A percentile compares a stretch with the other conserved stretches of the same genome.
Evolutionary conservation across 2,329 filamentous ascomycete genomes (phyloP).

Genomic region (Lomentospora prolificans): DNA sequence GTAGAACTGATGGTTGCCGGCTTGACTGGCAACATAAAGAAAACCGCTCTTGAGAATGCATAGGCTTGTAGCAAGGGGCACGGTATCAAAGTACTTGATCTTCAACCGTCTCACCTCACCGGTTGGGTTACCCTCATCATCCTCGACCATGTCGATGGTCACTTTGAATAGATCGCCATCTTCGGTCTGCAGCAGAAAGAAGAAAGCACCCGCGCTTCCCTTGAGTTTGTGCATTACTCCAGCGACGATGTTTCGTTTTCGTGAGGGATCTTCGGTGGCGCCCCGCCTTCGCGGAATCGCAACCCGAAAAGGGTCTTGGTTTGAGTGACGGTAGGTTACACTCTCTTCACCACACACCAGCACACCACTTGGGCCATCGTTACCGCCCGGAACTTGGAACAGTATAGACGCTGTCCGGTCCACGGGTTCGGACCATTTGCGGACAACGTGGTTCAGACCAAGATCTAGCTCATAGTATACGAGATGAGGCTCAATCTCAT

Average conservation of each 20-base stretch:
- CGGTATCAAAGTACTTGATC: conserved; percentile 97
- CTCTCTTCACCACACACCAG: conserved; percentile 90
- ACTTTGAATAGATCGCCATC: conserved; percentile 98
- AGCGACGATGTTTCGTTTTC: conserved; percentile 77
- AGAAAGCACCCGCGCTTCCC: conserved; percentile 73
- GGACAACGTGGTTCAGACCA: conserved; percentile 91
- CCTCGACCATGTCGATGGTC: conserved; percentile 81
- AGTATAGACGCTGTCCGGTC: conserved; percentile 82
- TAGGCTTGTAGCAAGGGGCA: conserved; percentile 77
- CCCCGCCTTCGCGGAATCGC: conserved; percentile 81
- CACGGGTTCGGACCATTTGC: conserved; percentile 91
- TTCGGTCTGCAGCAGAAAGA: conserved; percentile 91
- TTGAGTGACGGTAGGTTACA: conserved; percentile 94
- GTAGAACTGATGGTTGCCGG: conserved; percentile 89
- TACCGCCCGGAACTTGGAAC: conserved; percentile 91
- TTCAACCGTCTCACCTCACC: conserved; percentile 75
- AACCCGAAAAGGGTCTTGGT: conserved; percentile 80
- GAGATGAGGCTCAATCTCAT: conserved; percentile 62
- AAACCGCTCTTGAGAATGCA: conserved; percentile 95
- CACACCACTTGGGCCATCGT: conserved; percentile 88
- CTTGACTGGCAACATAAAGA: conserved; percentile 84
- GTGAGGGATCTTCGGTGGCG: conserved; percentile 80
- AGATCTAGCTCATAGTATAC: conserved; percentile 98
- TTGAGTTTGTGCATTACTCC: conserved; percentile 98
- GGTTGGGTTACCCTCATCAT: conserved; percentile 66